Base-by-base conservation (phyloP, 441 rosid genomes). In the Mallotus japonicus region DNA sequence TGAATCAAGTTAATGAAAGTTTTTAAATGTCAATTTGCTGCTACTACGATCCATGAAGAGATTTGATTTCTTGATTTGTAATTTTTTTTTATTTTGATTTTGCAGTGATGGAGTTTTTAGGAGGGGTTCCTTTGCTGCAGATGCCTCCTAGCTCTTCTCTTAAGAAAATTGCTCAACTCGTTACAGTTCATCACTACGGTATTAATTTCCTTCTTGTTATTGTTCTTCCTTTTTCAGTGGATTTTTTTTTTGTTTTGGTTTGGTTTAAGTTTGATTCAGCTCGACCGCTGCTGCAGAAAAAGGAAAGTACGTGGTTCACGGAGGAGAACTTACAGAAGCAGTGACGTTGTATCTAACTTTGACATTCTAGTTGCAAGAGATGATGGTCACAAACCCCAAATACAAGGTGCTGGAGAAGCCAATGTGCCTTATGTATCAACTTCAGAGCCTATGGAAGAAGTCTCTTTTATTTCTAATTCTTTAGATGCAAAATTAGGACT, bases 361-460 rank as follows among this genome's bases (percentile, higher is more conserved):
- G 72, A 83, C 46, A 77, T 75, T 71, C 72, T 78, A 60, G 76
- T 80, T 54, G 78, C 71, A 22, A 84, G 83, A 74, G 78, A 72
- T 69, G 79, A 73, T 68, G 85, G 74, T 34, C 74, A 78, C 76
- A 90, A 91, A 85, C 83, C 77, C 46, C 85, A 87, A 76, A 70
- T 65, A 61, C 82, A 85, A 42, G 80, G 77, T 68, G 85, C 71
- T 62, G 83, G 83, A 56, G 87, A 85, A 80, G 80, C 76, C 67
- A 85, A 78, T 71, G 73, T 84, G 78, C 87, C 85, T 44, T 85
- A 68, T 74, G 65, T 76, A 69, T 87, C 89, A 71, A 78, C 90
- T 32, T 78, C 92, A 28, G 99, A 96, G 81, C 87, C 93, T 75
- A 96, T 96, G 99, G 99, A 93, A 77, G 99, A 88, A 80, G 90